phyloP scores from a whole-genome alignment of 352 stramenopile species.

The Phytophthora litchii region DNA sequence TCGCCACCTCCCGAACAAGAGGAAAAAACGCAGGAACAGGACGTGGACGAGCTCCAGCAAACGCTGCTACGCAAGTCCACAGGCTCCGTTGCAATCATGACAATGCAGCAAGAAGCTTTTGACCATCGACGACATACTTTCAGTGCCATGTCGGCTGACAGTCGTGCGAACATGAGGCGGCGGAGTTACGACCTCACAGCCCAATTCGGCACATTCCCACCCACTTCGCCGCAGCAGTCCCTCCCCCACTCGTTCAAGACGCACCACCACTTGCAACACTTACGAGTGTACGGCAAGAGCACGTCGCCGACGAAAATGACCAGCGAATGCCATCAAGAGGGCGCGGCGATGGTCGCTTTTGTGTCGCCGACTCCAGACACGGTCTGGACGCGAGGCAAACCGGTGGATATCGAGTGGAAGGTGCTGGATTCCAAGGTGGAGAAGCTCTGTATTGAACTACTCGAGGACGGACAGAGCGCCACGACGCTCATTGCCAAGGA shows the following conservation, averaged over 20 bases:
- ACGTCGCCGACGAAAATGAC: slow-evolving; percentile 20
- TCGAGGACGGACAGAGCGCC: slow-evolving; percentile 65
- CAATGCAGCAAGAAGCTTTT: slow-evolving; percentile 42
- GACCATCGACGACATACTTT: slow-evolving; percentile 53
- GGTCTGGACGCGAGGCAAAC: slow-evolving; percentile 77
- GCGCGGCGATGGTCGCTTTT: slow-evolving; percentile 46
- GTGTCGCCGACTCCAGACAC: slow-evolving; percentile 44
- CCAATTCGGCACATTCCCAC: slow-evolving; percentile 38
- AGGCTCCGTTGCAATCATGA: slow-evolving; percentile 47
- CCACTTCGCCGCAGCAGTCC: slow-evolving; percentile 14
- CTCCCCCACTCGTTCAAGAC: slow-evolving; percentile 36
- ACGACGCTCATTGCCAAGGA: slow-evolving; percentile 67
- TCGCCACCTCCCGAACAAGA: slow-evolving; percentile 26
- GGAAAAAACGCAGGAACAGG: slow-evolving; percentile 10
- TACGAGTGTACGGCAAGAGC: slow-evolving; percentile 60
- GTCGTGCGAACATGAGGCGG: slow-evolving; percentile 47
- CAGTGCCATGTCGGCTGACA: slow-evolving; percentile 46
- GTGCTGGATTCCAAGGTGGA: slow-evolving; percentile 59
- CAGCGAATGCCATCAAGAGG: slow-evolving; percentile 43
- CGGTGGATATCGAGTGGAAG: slow-evolving; percentile 77
- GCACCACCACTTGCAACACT: slow-evolving; percentile 51
- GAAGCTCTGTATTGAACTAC: slow-evolving; percentile 68
- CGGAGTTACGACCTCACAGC: slow-evolving; percentile 53
- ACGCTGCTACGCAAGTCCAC: slow-evolving; percentile 36
- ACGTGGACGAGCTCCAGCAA: slow-evolving; percentile 31